A percentile compares a stretch with the other conserved stretches of the same genome.
Conservation (phyloP, 768 basidiomycete species). For the Lanmaoa pseudosensibilis region DNA sequence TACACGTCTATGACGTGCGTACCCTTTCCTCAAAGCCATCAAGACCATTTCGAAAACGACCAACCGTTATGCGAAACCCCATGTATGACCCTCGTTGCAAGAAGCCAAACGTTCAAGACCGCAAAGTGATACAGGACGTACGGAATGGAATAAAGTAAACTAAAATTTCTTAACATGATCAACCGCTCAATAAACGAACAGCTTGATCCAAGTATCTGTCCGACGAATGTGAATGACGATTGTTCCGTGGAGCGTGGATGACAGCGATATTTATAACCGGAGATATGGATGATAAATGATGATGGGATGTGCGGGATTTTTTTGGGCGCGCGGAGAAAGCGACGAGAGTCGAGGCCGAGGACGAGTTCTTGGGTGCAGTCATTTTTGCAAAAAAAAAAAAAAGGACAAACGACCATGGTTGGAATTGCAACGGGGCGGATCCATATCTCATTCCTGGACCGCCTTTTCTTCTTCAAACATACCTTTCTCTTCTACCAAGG, state of each 20-base stretch:
- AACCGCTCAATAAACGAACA: neutral
- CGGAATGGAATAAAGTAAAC: neutral
- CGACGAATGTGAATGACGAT: neutral
- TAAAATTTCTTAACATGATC: neutral
- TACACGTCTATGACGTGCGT: too few species aligned
- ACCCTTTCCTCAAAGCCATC: too few species aligned
- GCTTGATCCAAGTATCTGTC: neutral
- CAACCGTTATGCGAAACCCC: too few species aligned
- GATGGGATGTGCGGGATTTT: too few species aligned
- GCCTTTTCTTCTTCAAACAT: neutral
- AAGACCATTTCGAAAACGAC: too few species aligned
- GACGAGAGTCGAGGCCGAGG: too few species aligned
- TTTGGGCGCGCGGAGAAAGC: neutral
- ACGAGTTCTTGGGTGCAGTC: too few species aligned
- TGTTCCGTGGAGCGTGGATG: neutral
- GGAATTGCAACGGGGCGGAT: neutral
- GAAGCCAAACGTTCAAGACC: neutral
- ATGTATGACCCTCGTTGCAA: neutral
- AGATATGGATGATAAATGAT: too few species aligned
- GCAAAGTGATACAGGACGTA: too few species aligned
- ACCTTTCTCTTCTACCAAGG: conserved; percentile 6
- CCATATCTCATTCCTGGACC: neutral
- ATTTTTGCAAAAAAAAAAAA: too few species aligned
- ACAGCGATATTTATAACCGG: too few species aligned
- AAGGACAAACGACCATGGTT: too few species aligned